phyloP scores from a whole-genome alignment of 208 protist species.

The Vickermania ingenoplastis region DNA sequence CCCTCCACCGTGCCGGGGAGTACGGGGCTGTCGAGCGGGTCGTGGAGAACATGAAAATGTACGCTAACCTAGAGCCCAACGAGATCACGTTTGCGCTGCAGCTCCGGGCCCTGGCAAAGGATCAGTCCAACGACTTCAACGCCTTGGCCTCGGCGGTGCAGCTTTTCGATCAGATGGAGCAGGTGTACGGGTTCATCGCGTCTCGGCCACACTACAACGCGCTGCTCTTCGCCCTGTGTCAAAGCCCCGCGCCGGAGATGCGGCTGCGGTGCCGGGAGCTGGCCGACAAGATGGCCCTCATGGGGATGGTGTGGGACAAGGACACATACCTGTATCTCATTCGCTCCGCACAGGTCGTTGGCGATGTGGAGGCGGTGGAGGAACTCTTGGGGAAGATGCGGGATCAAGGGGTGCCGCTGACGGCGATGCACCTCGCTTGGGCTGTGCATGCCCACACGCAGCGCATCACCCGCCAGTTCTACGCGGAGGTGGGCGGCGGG shows the following conservation, averaged over 20 bases:
- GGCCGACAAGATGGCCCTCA: constrained; percentile 84
- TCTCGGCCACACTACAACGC: constrained; percentile 76
- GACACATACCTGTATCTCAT: constrained; percentile 83
- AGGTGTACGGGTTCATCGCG: constrained; percentile 83
- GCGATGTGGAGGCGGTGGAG: constrained; percentile 71
- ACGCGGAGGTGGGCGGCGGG: too few relatives aligned
- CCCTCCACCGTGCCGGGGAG: constrained; percentile 77
- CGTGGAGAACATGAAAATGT: constrained; percentile 89
- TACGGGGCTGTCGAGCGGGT: constrained; percentile 73
- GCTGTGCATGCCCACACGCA: constrained; percentile 76
- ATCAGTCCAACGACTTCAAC: constrained; percentile 51
- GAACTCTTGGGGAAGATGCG: constrained; percentile 72
- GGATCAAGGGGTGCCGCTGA: constrained; percentile 55
- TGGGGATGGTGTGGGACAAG: constrained; percentile 81
- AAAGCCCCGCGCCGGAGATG: constrained; percentile 69
- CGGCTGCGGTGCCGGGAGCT: constrained; percentile 76
- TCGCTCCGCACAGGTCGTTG: constrained; percentile 64
- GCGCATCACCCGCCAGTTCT: constrained; percentile 55
- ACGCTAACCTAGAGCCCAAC: constrained; percentile 88
- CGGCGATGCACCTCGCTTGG: constrained; percentile 66
- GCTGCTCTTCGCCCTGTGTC: constrained; percentile 75
- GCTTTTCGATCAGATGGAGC: constrained; percentile 89
- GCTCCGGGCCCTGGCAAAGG: constrained; percentile 64
- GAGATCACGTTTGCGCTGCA: constrained; percentile 80
- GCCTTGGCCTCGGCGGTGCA: constrained; percentile 74